Conservation (phyloP, 495 filamentous ascomycete species). For the Ascobolus immersus region DNA sequence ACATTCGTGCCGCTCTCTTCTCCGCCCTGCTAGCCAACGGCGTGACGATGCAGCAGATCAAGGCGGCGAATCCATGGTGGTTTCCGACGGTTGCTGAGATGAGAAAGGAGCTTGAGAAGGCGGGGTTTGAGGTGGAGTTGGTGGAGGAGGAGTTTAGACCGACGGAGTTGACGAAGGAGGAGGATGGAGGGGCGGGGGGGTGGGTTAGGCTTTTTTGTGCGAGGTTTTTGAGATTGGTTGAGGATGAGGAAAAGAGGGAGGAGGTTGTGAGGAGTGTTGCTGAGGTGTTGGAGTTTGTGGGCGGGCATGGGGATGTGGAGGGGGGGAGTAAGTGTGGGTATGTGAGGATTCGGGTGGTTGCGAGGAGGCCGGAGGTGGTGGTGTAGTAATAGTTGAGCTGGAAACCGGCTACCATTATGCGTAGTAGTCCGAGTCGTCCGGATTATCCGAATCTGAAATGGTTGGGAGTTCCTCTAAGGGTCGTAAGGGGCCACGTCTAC, state of each 20-base stretch:
- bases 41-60: constrained; percentile 23
- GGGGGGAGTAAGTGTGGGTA: constrained; percentile 44
- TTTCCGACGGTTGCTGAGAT: constrained; percentile 35
- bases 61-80: constrained; percentile 39
- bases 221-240: constrained; percentile 23
- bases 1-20: constrained; percentile 34
- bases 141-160: constrained; percentile 41
- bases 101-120: constrained; percentile 24
- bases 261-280: constrained; percentile 28
- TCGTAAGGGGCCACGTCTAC: too few species aligned
- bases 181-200: constrained; percentile 36
- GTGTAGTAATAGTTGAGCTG: too few species aligned
- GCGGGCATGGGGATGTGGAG: constrained; percentile 28
- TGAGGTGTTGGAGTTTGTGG: constrained; percentile 30
- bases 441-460: too few species aligned
- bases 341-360: constrained; percentile 42
- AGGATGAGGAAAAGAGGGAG: constrained; percentile 26
- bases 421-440: too few species aligned
- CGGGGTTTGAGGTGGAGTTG: constrained; percentile 34
- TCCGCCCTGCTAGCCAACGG: constrained; percentile 27
- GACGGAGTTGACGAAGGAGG: constrained; percentile 27
- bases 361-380: constrained; percentile 20
- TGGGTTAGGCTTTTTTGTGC: constrained; percentile 43
- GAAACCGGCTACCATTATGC: too few species aligned
- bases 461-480: too few species aligned